Evolutionary conservation across 495 filamentous ascomycete species (phyloP).

Genomic region (Xylaria intraflava): DNA sequence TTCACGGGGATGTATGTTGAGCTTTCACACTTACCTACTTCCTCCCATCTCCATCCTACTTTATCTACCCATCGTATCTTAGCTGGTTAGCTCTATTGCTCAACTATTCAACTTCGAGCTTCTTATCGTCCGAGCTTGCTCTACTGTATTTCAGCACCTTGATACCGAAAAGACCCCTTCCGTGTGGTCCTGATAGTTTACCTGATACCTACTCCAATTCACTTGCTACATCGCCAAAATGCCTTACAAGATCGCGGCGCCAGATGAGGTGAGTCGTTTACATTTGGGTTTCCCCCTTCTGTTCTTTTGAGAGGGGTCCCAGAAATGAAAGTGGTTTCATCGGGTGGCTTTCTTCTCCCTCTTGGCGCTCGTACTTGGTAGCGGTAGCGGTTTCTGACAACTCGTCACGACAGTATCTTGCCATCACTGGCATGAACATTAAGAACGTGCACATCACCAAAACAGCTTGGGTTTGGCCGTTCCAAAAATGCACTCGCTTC

Average conservation of each 20-base stretch:
- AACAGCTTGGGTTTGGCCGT: slow-evolving; percentile 61
- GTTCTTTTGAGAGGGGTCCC: background rate
- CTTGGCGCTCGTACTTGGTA: no score
- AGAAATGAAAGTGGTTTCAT: background rate
- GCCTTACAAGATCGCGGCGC: slow-evolving; percentile 41
- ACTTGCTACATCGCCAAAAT: slow-evolving; percentile 22
- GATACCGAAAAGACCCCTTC: background rate
- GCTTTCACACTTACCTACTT: no score
- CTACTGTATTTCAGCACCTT: background rate
- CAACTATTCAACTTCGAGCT: no score
- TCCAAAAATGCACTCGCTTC: slow-evolving; percentile 52
- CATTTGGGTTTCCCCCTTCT: background rate
- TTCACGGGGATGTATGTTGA: no score
- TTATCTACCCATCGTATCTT: background rate
- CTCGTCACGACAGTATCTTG: slow-evolving; percentile 50
- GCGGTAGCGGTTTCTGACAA: slow-evolving; percentile 20
- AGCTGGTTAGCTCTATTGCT: background rate
- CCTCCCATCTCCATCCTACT: no score
- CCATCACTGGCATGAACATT: slow-evolving; percentile 72
- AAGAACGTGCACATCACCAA: slow-evolving; percentile 65
- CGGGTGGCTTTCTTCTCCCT: background rate
- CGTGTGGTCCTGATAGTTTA: background rate
- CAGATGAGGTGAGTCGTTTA: slow-evolving; percentile 30
- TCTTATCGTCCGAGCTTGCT: no score
- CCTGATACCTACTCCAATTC: background rate